A percentile compares a stretch with the other conserved stretches of the same genome.
Evolutionary conservation across 2,329 filamentous ascomycete species (phyloP).

Genomic region (Myrmaecium sp.): DNA sequence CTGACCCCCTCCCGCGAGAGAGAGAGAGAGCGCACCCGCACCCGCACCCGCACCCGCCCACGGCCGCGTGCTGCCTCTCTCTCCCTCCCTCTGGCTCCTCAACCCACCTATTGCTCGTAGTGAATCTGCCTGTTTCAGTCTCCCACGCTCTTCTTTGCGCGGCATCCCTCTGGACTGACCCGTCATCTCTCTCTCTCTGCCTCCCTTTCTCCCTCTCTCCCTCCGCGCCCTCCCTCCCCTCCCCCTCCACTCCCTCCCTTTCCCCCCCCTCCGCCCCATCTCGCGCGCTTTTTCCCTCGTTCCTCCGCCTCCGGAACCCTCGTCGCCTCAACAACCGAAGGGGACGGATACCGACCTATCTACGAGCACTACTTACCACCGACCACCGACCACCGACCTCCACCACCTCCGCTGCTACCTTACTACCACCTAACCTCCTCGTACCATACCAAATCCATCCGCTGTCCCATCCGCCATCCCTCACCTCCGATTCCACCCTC

Average conservation of each 20-base stretch:
- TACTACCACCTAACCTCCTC: not conserved
- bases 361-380: slow-evolving; percentile 1
- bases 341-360: slow-evolving; percentile 12
- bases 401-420: not conserved
- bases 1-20: no score
- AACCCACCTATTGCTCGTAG: not conserved
- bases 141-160: not conserved
- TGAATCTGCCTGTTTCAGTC: not conserved
- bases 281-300: slow-evolving; percentile 7
- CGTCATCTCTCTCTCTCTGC: slow-evolving; percentile 1
- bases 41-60: no score
- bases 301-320: slow-evolving; percentile 8
- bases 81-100: not conserved
- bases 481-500: slow-evolving; percentile 1
- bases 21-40: no score
- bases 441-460: not conserved
- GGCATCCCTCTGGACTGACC: no score
- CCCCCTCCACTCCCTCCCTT: slow-evolving; percentile 5
- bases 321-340: slow-evolving; percentile 5
- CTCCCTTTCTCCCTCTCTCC: slow-evolving; percentile 1
- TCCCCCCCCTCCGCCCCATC: slow-evolving; percentile 5
- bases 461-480: slow-evolving; percentile 1
- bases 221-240: not conserved
- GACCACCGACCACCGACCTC: not conserved
- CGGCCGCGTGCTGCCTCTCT: no score